Conservation (phyloP, 805 yeast genomes). For the Pichia paraexigua region DNA sequence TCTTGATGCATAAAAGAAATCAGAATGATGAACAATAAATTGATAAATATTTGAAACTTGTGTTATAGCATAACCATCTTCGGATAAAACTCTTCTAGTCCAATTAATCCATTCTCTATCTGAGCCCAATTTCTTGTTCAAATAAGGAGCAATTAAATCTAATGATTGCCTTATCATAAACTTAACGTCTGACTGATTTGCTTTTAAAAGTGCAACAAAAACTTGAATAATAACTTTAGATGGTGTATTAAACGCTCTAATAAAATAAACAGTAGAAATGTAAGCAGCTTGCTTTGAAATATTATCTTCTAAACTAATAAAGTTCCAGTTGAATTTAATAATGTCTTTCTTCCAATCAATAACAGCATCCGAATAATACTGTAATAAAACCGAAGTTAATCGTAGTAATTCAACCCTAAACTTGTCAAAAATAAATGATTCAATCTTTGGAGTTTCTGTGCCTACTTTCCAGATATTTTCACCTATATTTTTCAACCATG, state of each 20-base stretch:
- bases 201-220: conserved; percentile 79
- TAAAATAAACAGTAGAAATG: conserved; percentile 78
- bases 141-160: conserved; percentile 80
- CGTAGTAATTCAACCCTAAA: conserved; percentile 75
- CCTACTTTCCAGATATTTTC: conserved; percentile 67
- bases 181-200: conserved; percentile 80
- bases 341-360: conserved; percentile 68
- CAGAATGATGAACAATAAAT: conserved; percentile 79
- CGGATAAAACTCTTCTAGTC: conserved; percentile 88
- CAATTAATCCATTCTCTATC: conserved; percentile 79
- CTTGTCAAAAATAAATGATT: conserved; percentile 64
- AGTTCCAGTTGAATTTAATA: conserved; percentile 91
- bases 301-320: conserved; percentile 79
- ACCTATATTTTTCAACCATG: conserved; percentile 61
- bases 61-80: conserved; percentile 78
- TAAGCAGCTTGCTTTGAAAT: conserved; percentile 90
- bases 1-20: conserved; percentile 74
- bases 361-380: conserved; percentile 54
- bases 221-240: conserved; percentile 83
- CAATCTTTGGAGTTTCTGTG: conserved; percentile 42
- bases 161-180: conserved; percentile 79
- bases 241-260: conserved; percentile 83
- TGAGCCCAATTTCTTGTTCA: conserved; percentile 59
- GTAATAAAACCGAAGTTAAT: conserved; percentile 67
- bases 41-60: conserved; percentile 86